These are phyloP conservation scores for Sarocladium kiliense DNA, from an alignment of 2,329 filamentous ascomycete genomes.

Conservation along the genomic window DNA sequence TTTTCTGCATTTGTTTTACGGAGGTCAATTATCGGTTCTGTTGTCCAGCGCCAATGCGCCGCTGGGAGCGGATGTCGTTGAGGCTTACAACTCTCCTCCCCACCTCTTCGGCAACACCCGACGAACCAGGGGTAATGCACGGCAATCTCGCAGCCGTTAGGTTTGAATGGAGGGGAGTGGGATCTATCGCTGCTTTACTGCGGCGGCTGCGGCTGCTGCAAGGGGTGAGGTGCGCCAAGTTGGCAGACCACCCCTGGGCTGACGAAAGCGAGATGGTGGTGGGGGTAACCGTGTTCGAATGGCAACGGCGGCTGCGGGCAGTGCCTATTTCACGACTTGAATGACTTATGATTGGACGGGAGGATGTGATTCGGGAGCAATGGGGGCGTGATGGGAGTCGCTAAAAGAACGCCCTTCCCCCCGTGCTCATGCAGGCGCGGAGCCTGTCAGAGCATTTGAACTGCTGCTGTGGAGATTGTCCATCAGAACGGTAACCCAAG, in stretches of 20 bases:
- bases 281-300: neutral
- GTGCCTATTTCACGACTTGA: constrained; percentile 9
- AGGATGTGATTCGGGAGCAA: neutral
- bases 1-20: neutral
- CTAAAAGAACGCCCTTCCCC: neutral
- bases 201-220: neutral
- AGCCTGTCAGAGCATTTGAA: neutral
- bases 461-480: neutral
- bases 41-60: neutral
- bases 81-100: neutral
- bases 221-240: constrained; percentile 6
- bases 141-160: constrained; percentile 13
- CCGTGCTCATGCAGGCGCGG: neutral
- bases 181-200: constrained; percentile 14
- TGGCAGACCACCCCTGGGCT: constrained; percentile 6
- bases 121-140: constrained; percentile 4
- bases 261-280: constrained; percentile 6
- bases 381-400: neutral
- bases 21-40: neutral
- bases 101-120: constrained; percentile 12
- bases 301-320: constrained; percentile 1
- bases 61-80: neutral
- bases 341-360: constrained; percentile 12
- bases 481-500: neutral
- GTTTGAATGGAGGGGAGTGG: neutral